A percentile compares a stretch with the other conserved stretches of the same genome.
Conservation (phyloP, 1,284 basidiomycete genomes). For the Clitocybe nebularis region DNA sequence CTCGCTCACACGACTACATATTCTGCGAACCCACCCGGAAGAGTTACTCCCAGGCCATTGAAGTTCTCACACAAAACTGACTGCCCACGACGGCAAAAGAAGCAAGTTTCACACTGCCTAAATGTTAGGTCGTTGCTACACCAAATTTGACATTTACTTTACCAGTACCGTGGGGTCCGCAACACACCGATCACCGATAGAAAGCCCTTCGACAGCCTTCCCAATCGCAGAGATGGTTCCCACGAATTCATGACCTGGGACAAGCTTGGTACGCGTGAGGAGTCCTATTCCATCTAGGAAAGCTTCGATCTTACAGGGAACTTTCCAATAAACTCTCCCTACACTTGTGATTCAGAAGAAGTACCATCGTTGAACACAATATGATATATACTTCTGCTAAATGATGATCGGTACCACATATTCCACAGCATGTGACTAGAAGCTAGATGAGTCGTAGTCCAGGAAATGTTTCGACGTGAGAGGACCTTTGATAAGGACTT, state of each 20-base stretch:
- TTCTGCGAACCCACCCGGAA: conserved; percentile 83
- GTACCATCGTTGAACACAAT: neutral
- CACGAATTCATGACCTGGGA: conserved; percentile 81
- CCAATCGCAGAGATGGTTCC: conserved; percentile 68
- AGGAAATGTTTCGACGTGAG: neutral
- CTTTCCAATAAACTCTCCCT: conserved; percentile 72
- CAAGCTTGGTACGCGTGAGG: conserved; percentile 57
- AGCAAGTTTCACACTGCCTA: conserved; percentile 70
- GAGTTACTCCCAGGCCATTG: conserved; percentile 69
- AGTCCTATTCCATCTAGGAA: too few species aligned
- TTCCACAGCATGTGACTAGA: conserved; percentile 41
- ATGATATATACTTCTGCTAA: conserved; percentile 49
- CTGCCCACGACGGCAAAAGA: conserved; percentile 78
- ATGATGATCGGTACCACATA: conserved; percentile 77
- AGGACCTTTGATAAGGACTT: conserved; percentile 68
- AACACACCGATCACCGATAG: conserved; percentile 75
- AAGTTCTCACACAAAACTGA: conserved; percentile 78
- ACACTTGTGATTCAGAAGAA: conserved; percentile 5
- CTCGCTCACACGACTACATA: conserved; percentile 71
- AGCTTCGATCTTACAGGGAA: conserved; percentile 70
- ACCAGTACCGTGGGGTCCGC: conserved; percentile 67
- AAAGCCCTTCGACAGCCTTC: conserved; percentile 65
- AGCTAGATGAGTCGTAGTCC: neutral
- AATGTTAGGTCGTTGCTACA: conserved; percentile 5
- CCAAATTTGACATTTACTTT: conserved; percentile 18